These are phyloP conservation scores for Geotrichum armillariae DNA, from an alignment of 1,139 yeast genomes.

Conservation along the genomic window DNA sequence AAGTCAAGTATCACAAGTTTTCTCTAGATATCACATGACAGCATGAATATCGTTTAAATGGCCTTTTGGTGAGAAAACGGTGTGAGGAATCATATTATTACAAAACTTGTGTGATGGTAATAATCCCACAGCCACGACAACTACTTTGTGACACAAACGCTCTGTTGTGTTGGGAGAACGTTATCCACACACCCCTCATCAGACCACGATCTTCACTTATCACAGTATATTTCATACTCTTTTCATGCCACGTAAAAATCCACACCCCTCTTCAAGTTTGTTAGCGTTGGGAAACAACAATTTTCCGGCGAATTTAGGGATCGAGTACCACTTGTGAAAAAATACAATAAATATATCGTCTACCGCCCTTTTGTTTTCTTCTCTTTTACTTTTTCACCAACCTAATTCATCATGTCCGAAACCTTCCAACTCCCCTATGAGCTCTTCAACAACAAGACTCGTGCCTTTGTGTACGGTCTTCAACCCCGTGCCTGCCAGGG, in stretches of 20 bases:
- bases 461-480: conserved; percentile 46
- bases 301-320: neutral
- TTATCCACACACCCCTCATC: conserved; percentile 1
- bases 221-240: neutral
- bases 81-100: no score
- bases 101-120: no score
- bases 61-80: no score
- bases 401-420: conserved; percentile 17
- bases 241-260: neutral
- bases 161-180: neutral
- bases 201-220: conserved; percentile 1
- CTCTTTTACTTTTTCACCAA: neutral
- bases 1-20: no score
- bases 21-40: no score
- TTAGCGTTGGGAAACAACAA: neutral
- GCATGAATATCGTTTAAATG: no score
- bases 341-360: no score
- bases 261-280: neutral
- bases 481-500: conserved; percentile 52
- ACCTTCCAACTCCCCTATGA: conserved; percentile 34
- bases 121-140: no score
- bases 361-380: neutral
- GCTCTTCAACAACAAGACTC: conserved; percentile 45
- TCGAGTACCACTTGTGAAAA: no score
- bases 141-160: no score